Evolutionary conservation across 148 eudicot genomes (phyloP).

Genomic region (Fagopyrum homotropicum): DNA sequence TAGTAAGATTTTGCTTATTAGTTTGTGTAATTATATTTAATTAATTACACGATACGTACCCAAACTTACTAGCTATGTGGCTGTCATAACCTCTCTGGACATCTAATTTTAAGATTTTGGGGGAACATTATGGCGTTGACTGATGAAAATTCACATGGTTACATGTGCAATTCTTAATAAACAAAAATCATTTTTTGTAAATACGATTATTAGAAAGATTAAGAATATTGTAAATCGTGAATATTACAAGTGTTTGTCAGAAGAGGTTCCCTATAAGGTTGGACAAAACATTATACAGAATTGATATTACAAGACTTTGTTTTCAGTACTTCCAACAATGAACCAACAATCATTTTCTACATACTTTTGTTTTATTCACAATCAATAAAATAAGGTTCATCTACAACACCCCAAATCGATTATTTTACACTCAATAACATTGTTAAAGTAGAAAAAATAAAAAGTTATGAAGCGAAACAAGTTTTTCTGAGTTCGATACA

Average conservation of each 20-base stretch:
- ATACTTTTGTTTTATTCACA: neutral
- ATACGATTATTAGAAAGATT: neutral
- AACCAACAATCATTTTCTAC: neutral
- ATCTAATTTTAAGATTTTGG: neutral
- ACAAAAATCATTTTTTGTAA: neutral
- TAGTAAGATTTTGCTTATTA: too few relatives aligned
- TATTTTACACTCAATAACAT: too few relatives aligned
- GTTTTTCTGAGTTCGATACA: too few relatives aligned
- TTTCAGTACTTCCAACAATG: neutral
- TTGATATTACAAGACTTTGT: neutral
- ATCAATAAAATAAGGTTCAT: neutral
- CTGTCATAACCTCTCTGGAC: neutral
- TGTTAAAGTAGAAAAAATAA: too few relatives aligned
- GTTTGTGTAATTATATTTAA: too few relatives aligned
- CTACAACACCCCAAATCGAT: too few relatives aligned
- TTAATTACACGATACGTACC: too few relatives aligned
- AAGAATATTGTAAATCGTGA: neutral
- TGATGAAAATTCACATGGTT: neutral
- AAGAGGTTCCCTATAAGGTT: neutral
- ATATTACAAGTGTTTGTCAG: neutral
- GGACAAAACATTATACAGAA: neutral
- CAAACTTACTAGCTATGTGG: too few relatives aligned
- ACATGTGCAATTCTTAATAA: neutral
- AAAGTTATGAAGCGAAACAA: too few relatives aligned
- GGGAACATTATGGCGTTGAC: constrained; percentile 6